Conservation (phyloP, 129 eudicot species). For the Chrysanthemum seticuspe region DNA sequence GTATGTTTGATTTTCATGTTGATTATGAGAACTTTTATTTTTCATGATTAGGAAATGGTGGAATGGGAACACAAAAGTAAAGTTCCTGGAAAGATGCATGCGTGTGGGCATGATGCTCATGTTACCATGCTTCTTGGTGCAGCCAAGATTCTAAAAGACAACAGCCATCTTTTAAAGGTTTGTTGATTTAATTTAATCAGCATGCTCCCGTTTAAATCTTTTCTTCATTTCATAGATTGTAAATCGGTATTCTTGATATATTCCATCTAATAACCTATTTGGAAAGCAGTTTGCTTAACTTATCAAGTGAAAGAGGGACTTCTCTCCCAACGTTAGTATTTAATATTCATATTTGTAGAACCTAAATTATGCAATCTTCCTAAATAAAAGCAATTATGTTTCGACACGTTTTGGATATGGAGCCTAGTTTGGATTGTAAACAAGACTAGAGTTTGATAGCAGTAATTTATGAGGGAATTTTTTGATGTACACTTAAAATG, state of each 20-base stretch:
- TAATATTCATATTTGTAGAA: too few relatives aligned
- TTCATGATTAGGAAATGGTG: constrained; percentile 74
- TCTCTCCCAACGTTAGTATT: too few relatives aligned
- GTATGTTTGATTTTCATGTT: constrained; percentile 18
- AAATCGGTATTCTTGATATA: neutral
- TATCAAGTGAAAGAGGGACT: too few relatives aligned
- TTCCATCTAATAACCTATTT: too few relatives aligned
- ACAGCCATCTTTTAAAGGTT: constrained; percentile 69
- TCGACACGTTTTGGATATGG: too few relatives aligned
- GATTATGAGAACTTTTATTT: constrained; percentile 17
- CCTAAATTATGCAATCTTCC: too few relatives aligned
- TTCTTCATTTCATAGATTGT: neutral
- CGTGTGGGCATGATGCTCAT: constrained; percentile 99
- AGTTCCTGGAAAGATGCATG: constrained; percentile 93
- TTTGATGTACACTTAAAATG: neutral
- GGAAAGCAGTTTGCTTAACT: too few relatives aligned
- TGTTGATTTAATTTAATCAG: constrained; percentile 16
- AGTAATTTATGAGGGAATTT: neutral
- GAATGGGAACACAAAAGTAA: constrained; percentile 98
- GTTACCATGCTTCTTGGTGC: constrained; percentile 99
- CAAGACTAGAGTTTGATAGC: too few relatives aligned
- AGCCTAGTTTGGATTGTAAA: too few relatives aligned
- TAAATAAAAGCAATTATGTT: too few relatives aligned
- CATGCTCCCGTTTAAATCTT: neutral
- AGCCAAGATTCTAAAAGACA: constrained; percentile 87